Conservation (phyloP, 108 stramenopile species). For the Nitzschia putrida region DNA sequence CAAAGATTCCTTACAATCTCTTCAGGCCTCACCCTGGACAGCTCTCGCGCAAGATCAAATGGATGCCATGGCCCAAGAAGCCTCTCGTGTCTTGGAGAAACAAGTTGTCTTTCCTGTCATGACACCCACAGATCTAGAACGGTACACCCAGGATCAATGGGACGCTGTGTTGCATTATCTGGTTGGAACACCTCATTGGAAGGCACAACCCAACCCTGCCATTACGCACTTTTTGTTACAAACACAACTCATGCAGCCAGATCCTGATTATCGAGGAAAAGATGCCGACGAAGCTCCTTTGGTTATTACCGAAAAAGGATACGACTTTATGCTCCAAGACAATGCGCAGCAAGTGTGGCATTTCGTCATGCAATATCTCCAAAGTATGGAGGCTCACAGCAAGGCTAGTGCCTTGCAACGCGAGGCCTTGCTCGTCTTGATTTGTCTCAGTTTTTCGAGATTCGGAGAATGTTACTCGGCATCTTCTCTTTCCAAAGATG, state of each 20-base stretch:
- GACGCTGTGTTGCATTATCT: conserved; percentile 84
- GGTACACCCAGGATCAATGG: conserved; percentile 79
- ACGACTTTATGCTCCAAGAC: conserved; percentile 87
- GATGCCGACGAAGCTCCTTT: conserved; percentile 65
- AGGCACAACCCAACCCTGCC: conserved; percentile 66
- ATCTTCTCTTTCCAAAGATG: conserved; percentile 53
- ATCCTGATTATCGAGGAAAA: conserved; percentile 74
- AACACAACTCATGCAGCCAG: conserved; percentile 77
- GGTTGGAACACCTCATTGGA: conserved; percentile 66
- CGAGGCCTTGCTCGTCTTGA: conserved; percentile 71
- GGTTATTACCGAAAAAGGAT: conserved; percentile 84
- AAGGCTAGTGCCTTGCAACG: conserved; percentile 41
- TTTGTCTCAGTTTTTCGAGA: conserved; percentile 68
- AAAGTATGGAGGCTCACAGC: conserved; percentile 35
- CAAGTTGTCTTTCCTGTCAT: conserved; percentile 38
- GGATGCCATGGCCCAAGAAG: conserved; percentile 35
- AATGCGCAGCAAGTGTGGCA: conserved; percentile 83
- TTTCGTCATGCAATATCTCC: conserved; percentile 78
- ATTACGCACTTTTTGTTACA: conserved; percentile 69
- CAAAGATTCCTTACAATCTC: conserved; percentile 37
- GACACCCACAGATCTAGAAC: conserved; percentile 68
- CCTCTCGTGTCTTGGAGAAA: conserved; percentile 22
- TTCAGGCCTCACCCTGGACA: conserved; percentile 56
- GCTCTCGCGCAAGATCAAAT: conserved; percentile 33
- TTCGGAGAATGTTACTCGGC: conserved; percentile 76